Base-by-base conservation (phyloP, 805 yeast genomes). In the Sugiyamaella chiloensis region DNA sequence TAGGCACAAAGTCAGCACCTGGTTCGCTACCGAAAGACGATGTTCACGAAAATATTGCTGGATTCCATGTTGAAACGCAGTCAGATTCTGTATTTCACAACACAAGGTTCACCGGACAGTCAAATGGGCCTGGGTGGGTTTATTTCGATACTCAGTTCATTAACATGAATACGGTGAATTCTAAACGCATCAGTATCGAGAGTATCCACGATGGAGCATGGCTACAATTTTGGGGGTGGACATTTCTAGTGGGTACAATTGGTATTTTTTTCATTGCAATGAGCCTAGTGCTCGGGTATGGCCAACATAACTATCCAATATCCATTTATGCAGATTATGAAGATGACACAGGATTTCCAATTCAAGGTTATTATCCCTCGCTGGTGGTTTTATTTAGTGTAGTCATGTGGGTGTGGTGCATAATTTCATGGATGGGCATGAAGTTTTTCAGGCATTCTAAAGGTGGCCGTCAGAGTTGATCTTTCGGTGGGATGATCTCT, bases 371-470 rank as follows among this genome's bases (percentile, higher is more conserved):
- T 54, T 69, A 71, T 52, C 61, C 68, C 1, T 54, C 65, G 5
- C 59, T 71, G 1, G 17, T 65, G 4, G 44, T 67, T 7, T 55
- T 71, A 23, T 37, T 64, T 9, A 67, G 71, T 4, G 71, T 68
- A 6, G 61, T 67, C 14, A 59, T 65, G 1, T 80, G 86, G 85
- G 62, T 80, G 4, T 86, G 95, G 95, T 79, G 89, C 35, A 66
- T 80, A 7, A 67, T 76, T 2, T 79, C 89, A 8, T 87, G 95
- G 95, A 71, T 81, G 39, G 90, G 93, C 30, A 72, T 86, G 75
- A 87, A 87, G 63, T 67, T 86, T 48, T 87, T 87, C 65, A 71
- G 88, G 47, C 93, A 87, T 60, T 83, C 93, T 19, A 83, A 80
- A 55, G 88, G 88, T 5, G 75, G 78, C 20, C 72, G 48, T 29